Percentiles rank a stretch among this genome's conserved stretches.
Conservation (phyloP, 306 rosid species). For the Castanopsis chinensis region DNA sequence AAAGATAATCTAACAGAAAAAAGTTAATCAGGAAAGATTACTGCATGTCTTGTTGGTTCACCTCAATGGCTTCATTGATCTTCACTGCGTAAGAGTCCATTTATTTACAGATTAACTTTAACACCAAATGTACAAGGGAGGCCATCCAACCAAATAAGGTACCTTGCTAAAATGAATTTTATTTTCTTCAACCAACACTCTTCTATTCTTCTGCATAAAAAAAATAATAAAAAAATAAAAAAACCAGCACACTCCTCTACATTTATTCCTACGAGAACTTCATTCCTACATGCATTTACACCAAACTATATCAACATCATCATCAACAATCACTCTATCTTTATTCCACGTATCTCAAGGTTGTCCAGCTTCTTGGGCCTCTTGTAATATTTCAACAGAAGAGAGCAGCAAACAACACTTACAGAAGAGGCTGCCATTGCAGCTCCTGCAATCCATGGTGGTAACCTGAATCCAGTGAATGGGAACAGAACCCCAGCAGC, state of each 20-base stretch:
- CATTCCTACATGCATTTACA: not conserved
- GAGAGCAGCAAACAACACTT: slow-evolving; percentile 82
- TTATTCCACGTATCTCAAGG: slow-evolving; percentile 44
- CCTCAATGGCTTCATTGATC: too few species aligned
- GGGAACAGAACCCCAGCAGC: slow-evolving; percentile 75
- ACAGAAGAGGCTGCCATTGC: slow-evolving; percentile 96
- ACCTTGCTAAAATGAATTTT: not conserved
- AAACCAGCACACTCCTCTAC: not conserved
- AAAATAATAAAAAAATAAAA: too few species aligned
- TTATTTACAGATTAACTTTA: not conserved
- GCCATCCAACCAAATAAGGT: not conserved
- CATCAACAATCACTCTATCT: slow-evolving; percentile 31
- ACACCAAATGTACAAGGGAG: not conserved
- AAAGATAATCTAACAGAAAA: too few species aligned
- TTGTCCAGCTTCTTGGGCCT: slow-evolving; percentile 60
- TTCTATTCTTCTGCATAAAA: accelerated
- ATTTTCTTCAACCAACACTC: not conserved
- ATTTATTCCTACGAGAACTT: not conserved
- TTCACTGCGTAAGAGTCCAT: not conserved
- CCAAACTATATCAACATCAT: not conserved
- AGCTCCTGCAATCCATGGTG: slow-evolving; percentile 96
- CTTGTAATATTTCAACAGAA: slow-evolving; percentile 60
- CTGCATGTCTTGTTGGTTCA: too few species aligned
- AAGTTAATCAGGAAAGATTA: too few species aligned
- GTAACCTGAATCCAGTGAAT: slow-evolving; percentile 55